Conservation (phyloP, 495 filamentous ascomycete species). For the Collariella sp. region DNA sequence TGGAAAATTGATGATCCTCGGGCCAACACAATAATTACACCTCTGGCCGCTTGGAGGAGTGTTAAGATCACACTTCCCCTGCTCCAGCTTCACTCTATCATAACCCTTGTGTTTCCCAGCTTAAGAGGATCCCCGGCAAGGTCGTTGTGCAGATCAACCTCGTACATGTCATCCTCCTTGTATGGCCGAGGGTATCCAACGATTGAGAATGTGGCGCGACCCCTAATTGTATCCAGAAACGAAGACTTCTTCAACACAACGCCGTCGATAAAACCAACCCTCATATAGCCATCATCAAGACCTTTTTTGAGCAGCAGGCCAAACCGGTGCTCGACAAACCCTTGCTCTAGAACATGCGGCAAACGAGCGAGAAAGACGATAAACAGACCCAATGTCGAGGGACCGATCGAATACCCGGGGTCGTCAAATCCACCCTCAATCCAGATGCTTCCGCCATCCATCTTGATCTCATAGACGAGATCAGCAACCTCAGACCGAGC, state of each 20-base stretch:
- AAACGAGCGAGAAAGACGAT: constrained; percentile 18
- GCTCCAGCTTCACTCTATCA: background rate
- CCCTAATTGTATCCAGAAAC: background rate
- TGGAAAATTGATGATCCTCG: no score
- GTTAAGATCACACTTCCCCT: background rate
- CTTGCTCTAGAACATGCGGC: constrained; percentile 14
- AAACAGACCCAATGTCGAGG: background rate
- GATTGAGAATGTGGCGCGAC: background rate
- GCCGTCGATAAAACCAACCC: constrained; percentile 22
- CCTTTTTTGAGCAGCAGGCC: constrained; percentile 13
- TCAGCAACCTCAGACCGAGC: constrained; percentile 10
- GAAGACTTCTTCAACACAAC: constrained; percentile 8
- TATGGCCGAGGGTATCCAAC: constrained; percentile 10
- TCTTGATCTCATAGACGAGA: constrained; percentile 2
- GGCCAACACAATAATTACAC: no score
- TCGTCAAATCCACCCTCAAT: constrained; percentile 20
- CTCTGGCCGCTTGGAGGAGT: no score
- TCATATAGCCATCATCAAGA: constrained; percentile 1
- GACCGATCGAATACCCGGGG: background rate
- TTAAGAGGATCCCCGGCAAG: constrained; percentile 10
- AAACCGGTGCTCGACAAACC: constrained; percentile 21
- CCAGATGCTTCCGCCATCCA: constrained; percentile 1
- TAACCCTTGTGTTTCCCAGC: constrained; percentile 4
- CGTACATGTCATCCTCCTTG: constrained; percentile 4
- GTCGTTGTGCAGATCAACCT: constrained; percentile 2